Evolutionary conservation across 495 filamentous ascomycete species (phyloP).

Genomic region (Elaphomyces granulatus): DNA sequence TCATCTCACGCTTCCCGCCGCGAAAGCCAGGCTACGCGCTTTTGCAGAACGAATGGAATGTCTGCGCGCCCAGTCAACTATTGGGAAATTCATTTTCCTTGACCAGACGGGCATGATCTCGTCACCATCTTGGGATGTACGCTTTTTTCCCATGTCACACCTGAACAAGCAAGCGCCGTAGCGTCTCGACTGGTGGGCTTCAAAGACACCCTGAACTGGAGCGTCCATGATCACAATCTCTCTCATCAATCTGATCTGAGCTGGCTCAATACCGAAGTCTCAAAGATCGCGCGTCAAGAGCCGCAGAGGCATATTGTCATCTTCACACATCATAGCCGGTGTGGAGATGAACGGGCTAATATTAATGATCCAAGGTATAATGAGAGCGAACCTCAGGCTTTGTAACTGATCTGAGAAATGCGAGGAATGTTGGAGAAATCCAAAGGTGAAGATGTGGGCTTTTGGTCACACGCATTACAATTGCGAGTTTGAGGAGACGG

Average conservation of each 20-base stretch:
- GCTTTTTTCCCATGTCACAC: slow-evolving; percentile 24
- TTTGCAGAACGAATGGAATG: slow-evolving; percentile 3
- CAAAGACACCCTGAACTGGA: slow-evolving; percentile 33
- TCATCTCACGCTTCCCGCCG: neutral
- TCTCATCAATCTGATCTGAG: slow-evolving; percentile 28
- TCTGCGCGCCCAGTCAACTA: neutral
- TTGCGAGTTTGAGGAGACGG: slow-evolving; percentile 24
- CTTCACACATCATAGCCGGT: slow-evolving; percentile 40
- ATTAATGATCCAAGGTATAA: slow-evolving; percentile 28
- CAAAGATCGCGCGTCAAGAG: slow-evolving; percentile 18
- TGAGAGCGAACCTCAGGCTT: slow-evolving; percentile 26
- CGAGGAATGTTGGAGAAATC: slow-evolving; percentile 32
- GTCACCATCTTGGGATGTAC: slow-evolving; percentile 37
- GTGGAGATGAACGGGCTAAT: slow-evolving; percentile 16
- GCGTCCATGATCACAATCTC: slow-evolving; percentile 26
- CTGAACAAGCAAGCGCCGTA: slow-evolving; percentile 11
- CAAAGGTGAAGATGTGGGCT: slow-evolving; percentile 35
- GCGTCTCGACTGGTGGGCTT: slow-evolving; percentile 33
- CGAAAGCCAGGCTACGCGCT: neutral
- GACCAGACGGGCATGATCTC: slow-evolving; percentile 29
- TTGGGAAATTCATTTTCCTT: slow-evolving; percentile 33
- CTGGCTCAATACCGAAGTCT: slow-evolving; percentile 38
- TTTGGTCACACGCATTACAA: slow-evolving; percentile 46
- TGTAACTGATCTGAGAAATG: slow-evolving; percentile 30
- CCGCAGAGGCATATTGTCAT: slow-evolving; percentile 28